Conservation (phyloP, 768 basidiomycete genomes). For the Pseudohyphozyma bogoriensis region DNA sequence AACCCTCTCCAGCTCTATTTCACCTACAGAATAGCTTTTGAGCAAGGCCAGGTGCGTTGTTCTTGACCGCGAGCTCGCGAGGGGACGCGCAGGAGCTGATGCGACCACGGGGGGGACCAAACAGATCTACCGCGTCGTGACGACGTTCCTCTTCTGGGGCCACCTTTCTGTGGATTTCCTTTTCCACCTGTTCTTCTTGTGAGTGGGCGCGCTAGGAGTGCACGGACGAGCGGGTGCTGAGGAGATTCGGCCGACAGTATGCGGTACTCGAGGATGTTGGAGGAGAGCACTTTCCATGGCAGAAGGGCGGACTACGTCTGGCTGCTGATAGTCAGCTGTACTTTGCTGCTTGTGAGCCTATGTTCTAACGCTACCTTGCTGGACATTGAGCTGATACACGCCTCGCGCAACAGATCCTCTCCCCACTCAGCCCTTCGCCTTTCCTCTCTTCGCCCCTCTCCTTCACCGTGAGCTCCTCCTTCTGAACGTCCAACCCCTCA, state of each 20-base stretch:
- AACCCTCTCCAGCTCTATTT: constrained; percentile 34
- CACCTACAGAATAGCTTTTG: constrained; percentile 27
- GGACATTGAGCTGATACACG: not conserved
- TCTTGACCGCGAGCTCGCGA: constrained; percentile 4
- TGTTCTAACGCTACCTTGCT: constrained; percentile 2
- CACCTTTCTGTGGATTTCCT: constrained; percentile 84
- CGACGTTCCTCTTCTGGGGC: constrained; percentile 95
- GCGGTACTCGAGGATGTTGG: constrained; percentile 92
- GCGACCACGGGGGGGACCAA: not conserved
- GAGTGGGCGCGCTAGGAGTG: constrained; percentile 37
- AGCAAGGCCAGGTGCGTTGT: constrained; percentile 29
- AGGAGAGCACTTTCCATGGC: constrained; percentile 91
- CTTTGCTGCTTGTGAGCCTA: constrained; percentile 68
- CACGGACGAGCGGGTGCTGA: not conserved
- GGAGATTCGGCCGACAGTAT: constrained; percentile 49
- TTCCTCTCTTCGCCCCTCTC: constrained; percentile 48
- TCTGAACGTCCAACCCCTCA: not conserved
- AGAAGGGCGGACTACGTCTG: constrained; percentile 89
- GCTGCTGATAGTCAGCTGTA: constrained; percentile 72
- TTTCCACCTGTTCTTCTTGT: constrained; percentile 99
- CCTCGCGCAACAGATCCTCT: constrained; percentile 23
- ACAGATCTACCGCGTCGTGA: constrained; percentile 76
- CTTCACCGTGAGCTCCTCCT: constrained; percentile 16
- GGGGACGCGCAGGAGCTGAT: not conserved
- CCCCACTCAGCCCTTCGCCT: constrained; percentile 40